Evolutionary conservation across 805 yeast genomes (phyloP), one percentile per base, ranked within the genome.

Genomic region (Metschnikowia dekortorum): DNA sequence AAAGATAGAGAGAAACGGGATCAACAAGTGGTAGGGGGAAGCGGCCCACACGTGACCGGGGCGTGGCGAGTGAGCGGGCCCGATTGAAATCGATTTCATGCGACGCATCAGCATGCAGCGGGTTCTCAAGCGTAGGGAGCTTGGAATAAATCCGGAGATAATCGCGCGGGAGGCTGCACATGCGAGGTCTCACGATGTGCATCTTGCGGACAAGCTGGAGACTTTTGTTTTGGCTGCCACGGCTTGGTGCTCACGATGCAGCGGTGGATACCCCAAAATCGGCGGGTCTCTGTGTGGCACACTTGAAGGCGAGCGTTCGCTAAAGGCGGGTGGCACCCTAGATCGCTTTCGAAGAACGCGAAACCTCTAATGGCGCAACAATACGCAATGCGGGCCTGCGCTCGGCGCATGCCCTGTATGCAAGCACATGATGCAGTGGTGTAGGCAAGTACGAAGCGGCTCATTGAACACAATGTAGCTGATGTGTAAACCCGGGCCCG

Each of bases 381-480:
- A 41, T 32, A 31, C 37, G 22, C 39, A 31, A 26, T 13, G 31
- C 38, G 34, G 37, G 13, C 22, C 2, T 9, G 38, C 45, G 28
- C 45, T 42, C 31, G 31, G 22, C 26, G 45, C 38, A 30, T 30
- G 16, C 26, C 45, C 22, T 33, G 38, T 26, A 33, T 42, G n/a
- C 14, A 42, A 13, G 37, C 45, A 42, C 38, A 33, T 42, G 33
- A 39, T 28, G 42, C 42, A 39, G 42, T 39, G 42, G 42, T 26
- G 42, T 28, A 39, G 13, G 31, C 32, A n/a, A 39, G n/a, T 39
- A n/a, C 16, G 26, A 22, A 39, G 31, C 31, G 42, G 42, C 31
- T 39, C 34, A 8, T 14, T 39, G 33, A 11, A 39, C 34, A 29
- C 43, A 29, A 34, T 39, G 43, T 34, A 29, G 22, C n/a, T 3